Evolutionary conservation across 345 rosid species (phyloP).

Genomic region (Melastoma malabathricum): DNA sequence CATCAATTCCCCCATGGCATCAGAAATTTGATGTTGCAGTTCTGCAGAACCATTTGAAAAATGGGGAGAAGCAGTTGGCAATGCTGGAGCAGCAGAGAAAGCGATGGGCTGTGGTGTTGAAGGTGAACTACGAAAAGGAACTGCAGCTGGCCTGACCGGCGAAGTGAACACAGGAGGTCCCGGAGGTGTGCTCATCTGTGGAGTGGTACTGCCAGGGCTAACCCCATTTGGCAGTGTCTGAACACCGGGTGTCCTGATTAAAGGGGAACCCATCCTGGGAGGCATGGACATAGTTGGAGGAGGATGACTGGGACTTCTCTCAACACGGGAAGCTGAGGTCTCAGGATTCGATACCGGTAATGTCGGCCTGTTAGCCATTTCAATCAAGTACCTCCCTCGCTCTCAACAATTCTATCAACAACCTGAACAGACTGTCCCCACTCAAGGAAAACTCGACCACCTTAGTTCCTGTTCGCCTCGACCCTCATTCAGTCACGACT

Average conservation of each 20-base stretch:
- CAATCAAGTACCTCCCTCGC: slow-evolving; percentile 1
- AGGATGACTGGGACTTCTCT: slow-evolving; percentile 28
- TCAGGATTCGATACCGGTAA: slow-evolving; percentile 27
- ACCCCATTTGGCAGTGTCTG: slow-evolving; percentile 55
- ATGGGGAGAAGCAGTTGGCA: slow-evolving; percentile 68
- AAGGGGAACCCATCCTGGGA: slow-evolving; percentile 45
- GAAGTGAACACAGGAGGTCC: slow-evolving; percentile 85
- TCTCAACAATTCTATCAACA: too few species aligned
- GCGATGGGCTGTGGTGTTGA: slow-evolving; percentile 89
- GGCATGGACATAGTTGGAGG: slow-evolving; percentile 32
- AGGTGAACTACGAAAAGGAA: slow-evolving; percentile 83
- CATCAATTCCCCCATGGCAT: slow-evolving; percentile 35
- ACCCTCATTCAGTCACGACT: too few species aligned
- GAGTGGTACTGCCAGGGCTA: slow-evolving; percentile 46
- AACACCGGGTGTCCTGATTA: slow-evolving; percentile 31
- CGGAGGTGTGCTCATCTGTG: slow-evolving; percentile 86
- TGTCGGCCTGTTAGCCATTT: slow-evolving; percentile 57
- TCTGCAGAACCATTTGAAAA: slow-evolving; percentile 59
- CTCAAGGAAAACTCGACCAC: too few species aligned
- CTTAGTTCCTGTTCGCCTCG: too few species aligned
- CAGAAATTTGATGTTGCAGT: slow-evolving; percentile 38
- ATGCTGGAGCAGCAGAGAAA: slow-evolving; percentile 54
- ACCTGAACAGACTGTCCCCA: too few species aligned
- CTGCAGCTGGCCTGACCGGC: slow-evolving; percentile 89
- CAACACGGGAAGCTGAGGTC: slow-evolving; percentile 27